Evolutionary conservation across 2,329 filamentous ascomycete species (phyloP).

Genomic region (Colletotrichum tropicicola): DNA sequence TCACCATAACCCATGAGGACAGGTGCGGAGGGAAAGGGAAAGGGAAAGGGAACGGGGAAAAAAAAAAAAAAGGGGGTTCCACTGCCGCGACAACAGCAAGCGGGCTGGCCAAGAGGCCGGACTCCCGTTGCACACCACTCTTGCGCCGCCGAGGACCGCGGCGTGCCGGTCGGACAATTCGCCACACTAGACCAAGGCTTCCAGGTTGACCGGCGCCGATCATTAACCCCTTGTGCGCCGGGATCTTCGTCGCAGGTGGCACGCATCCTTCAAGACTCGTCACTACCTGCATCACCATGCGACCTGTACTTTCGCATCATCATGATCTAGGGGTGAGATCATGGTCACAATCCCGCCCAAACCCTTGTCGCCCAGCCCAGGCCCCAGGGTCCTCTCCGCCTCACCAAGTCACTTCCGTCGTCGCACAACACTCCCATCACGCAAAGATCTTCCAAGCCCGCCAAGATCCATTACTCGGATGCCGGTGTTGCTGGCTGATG

Average conservation of each 20-base stretch:
- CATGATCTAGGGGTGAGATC: slow-evolving; percentile 20
- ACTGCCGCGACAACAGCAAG: too few relatives aligned
- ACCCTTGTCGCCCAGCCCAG: not conserved
- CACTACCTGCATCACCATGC: not conserved
- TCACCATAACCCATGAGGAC: too few relatives aligned
- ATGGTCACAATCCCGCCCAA: not conserved
- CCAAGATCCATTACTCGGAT: too few relatives aligned
- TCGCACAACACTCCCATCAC: too few relatives aligned
- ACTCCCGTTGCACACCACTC: not conserved
- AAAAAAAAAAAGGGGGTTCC: not conserved
- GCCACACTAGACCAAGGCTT: slow-evolving; percentile 8
- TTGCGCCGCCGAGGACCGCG: not conserved
- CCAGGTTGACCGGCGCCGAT: slow-evolving; percentile 18
- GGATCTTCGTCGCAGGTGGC: slow-evolving; percentile 14
- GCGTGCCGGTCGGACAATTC: slow-evolving; percentile 11
- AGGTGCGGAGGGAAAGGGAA: too few relatives aligned
- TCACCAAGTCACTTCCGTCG: too few relatives aligned
- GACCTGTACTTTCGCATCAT: slow-evolving; percentile 14
- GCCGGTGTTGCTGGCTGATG: too few relatives aligned
- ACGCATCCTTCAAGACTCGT: slow-evolving; percentile 4
- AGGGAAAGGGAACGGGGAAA: too few relatives aligned
- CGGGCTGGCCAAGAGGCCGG: not conserved
- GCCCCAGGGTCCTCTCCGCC: not conserved
- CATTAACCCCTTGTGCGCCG: slow-evolving; percentile 12
- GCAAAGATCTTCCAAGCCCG: too few relatives aligned